Evolutionary conservation across 140 eudicot genomes (phyloP).

Genomic region (Flaveria floridana): DNA sequence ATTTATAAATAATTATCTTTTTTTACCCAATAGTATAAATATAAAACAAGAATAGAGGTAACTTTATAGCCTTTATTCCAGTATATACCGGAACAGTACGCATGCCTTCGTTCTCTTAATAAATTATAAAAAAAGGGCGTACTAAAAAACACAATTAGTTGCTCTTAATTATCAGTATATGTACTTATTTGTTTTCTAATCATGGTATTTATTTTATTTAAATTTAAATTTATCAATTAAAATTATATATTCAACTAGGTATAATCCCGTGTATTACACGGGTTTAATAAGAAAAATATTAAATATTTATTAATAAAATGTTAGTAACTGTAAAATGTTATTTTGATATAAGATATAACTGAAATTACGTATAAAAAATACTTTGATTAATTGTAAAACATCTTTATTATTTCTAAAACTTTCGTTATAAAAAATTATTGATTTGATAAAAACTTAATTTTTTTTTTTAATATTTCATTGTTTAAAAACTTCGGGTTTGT

Average conservation of each 20-base stretch:
- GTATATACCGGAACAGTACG: constrained; percentile 32
- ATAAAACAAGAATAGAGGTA: constrained; percentile 23
- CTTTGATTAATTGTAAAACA: no score
- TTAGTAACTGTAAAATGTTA: no score
- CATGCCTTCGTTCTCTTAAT: constrained; percentile 32
- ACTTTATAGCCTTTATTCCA: constrained; percentile 21
- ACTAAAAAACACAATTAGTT: constrained; percentile 7
- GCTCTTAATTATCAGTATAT: constrained; percentile 1
- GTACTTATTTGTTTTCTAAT: constrained; percentile 4
- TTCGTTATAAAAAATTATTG: no score
- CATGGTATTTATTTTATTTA: not conserved
- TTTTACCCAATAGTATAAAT: not conserved
- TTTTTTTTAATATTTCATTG: no score
- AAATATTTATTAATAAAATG: no score
- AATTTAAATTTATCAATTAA: not conserved
- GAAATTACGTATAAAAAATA: no score
- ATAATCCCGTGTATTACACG: no score
- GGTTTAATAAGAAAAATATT: no score
- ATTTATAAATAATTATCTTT: not conserved
- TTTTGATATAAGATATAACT: no score
- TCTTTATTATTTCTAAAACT: no score
- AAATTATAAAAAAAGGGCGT: constrained; percentile 6
- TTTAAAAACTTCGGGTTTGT: no score
- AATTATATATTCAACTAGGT: not conserved
- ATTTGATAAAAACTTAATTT: no score